phyloP scores from a whole-genome alignment of 768 basidiomycete genomes.

The Mycena latifolia region DNA sequence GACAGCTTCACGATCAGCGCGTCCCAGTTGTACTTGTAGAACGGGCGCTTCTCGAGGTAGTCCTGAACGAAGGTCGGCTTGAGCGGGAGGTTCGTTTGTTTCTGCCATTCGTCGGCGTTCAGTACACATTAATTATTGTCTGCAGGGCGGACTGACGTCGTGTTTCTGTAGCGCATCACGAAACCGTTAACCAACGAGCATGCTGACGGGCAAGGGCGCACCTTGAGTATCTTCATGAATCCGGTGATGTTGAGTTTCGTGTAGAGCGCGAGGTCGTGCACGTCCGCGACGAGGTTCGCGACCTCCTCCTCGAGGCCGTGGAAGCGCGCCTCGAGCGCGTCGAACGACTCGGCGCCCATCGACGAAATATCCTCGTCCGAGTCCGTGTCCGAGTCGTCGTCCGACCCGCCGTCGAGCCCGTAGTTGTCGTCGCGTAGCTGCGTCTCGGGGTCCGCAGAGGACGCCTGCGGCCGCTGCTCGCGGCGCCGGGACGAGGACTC shows the following conservation, averaged over 20 bases:
- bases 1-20: conserved; percentile 96
- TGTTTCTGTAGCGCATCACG: conserved; percentile 82
- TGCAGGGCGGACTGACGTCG: conserved; percentile 66
- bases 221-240: conserved; percentile 98
- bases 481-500: conserved; percentile 15
- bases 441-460: conserved; percentile 65
- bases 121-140: conserved; percentile 1
- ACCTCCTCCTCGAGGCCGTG: conserved; percentile 93
- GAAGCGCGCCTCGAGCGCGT: conserved; percentile 89
- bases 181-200: too few species aligned
- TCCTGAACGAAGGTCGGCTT: conserved; percentile 92
- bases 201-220: too few species aligned
- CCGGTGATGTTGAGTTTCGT: conserved; percentile 99
- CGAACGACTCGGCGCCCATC: conserved; percentile 68
- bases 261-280: conserved; percentile 90
- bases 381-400: conserved; percentile 63
- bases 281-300: conserved; percentile 92
- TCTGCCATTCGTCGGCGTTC: conserved; percentile 62
- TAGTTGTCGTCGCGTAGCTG: conserved; percentile 63
- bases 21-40: conserved; percentile 98
- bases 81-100: conserved; percentile 88
- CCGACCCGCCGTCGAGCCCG: conserved; percentile 76
- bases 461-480: conserved; percentile 12
- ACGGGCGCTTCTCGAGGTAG: conserved; percentile 94
- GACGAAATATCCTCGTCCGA: conserved; percentile 60